Evolutionary conservation across 352 stramenopile genomes (phyloP).

Genomic region (Blastocystis sp.): DNA sequence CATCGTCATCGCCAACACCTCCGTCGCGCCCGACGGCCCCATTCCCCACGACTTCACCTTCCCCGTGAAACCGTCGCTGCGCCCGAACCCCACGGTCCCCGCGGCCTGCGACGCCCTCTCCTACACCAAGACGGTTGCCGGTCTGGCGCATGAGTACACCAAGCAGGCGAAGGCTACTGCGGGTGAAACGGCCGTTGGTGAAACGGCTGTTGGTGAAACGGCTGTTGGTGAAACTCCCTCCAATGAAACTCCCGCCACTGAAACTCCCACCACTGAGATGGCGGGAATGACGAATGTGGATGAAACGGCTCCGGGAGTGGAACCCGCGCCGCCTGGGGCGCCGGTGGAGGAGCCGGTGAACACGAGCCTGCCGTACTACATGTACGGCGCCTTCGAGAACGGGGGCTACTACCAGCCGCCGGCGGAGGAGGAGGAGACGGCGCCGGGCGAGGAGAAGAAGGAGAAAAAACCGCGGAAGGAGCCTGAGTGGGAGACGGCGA

Average conservation of each 20-base stretch:
- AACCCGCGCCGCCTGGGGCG: not conserved
- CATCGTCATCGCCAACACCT: slow-evolving; percentile 57
- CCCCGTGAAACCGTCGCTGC: slow-evolving; percentile 18
- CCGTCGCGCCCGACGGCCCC: slow-evolving; percentile 20
- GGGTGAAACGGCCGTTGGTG: not conserved
- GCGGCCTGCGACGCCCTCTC: slow-evolving; percentile 28
- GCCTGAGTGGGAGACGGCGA: not conserved
- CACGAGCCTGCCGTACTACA: not conserved
- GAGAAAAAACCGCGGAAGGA: not conserved
- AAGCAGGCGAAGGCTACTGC: not conserved
- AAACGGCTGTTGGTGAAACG: too few relatives aligned
- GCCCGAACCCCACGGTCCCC: slow-evolving; percentile 55
- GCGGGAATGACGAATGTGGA: not conserved
- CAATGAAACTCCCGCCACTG: not conserved
- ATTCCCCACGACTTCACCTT: slow-evolving; percentile 68
- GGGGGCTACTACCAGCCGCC: not conserved
- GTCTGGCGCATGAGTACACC: slow-evolving; percentile 23
- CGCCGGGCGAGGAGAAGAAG: slow-evolving; percentile 49
- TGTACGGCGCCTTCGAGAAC: not conserved
- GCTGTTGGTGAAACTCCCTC: not conserved
- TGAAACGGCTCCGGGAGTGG: not conserved
- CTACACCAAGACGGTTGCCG: not conserved
- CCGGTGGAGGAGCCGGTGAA: not conserved
- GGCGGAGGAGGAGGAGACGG: slow-evolving; percentile 12
- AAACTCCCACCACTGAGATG: not conserved